These are phyloP conservation scores for Phoma herbarum DNA, from an alignment of 2,329 filamentous ascomycete genomes.

Conservation along the genomic window DNA sequence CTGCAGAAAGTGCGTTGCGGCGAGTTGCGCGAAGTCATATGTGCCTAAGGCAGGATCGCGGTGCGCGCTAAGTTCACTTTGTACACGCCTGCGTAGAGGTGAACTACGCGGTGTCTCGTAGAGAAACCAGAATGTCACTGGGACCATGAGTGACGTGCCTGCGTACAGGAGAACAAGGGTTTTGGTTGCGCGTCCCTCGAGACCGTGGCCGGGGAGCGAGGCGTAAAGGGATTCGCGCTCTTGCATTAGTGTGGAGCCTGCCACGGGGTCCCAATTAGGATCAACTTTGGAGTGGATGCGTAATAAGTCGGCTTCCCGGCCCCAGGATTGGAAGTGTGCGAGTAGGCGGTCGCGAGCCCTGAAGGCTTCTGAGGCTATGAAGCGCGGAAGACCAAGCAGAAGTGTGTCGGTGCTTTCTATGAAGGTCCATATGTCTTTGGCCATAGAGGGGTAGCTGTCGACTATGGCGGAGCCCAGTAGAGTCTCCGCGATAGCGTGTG, in stretches of 20 bases:
- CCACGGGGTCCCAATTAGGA: constrained; percentile 22
- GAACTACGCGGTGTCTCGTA: constrained; percentile 24
- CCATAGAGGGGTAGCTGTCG: constrained; percentile 17
- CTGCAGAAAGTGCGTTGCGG: constrained; percentile 25
- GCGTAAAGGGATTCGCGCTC: constrained; percentile 28
- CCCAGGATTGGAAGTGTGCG: constrained; percentile 17
- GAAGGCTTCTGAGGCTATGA: constrained; percentile 20
- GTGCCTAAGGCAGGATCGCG: neutral
- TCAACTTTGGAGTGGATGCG: constrained; percentile 3
- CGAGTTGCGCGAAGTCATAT: constrained; percentile 25
- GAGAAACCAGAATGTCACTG: constrained; percentile 29
- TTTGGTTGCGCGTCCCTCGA: constrained; percentile 25
- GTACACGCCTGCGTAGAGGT: neutral
- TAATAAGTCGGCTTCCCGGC: constrained; percentile 11
- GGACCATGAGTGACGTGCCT: constrained; percentile 25
- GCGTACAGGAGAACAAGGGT: constrained; percentile 28
- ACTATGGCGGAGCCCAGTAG: constrained; percentile 24
- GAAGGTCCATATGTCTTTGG: constrained; percentile 26
- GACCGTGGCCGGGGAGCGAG: constrained; percentile 22
- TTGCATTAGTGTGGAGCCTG: constrained; percentile 26
- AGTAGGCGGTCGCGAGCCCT: constrained; percentile 28
- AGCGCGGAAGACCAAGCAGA: constrained; percentile 26
- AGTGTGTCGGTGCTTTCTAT: constrained; percentile 28
- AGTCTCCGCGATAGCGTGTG: constrained; percentile 15
- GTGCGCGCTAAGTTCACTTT: constrained; percentile 3